phyloP scores from a whole-genome alignment of 768 basidiomycete genomes.

The Tephrocybe sp. region DNA sequence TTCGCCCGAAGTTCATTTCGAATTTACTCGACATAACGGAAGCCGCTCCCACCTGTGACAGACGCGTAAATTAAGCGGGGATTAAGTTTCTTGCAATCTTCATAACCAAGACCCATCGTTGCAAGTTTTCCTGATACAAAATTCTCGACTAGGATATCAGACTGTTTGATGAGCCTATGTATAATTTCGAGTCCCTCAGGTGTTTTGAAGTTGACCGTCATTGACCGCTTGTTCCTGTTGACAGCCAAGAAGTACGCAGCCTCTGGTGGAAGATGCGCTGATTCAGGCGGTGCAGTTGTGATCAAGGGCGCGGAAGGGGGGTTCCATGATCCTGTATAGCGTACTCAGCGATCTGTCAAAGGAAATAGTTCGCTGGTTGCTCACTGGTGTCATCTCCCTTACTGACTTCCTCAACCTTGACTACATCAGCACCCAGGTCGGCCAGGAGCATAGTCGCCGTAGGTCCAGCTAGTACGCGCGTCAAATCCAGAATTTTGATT shows the following conservation, averaged over 20 bases:
- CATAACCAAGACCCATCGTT: constrained; percentile 82
- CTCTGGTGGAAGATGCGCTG: constrained; percentile 76
- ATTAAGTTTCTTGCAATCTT: constrained; percentile 76
- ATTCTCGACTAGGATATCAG: constrained; percentile 91
- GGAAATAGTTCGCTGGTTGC: not conserved
- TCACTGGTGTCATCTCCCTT: constrained; percentile 80
- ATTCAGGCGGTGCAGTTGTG: constrained; percentile 45
- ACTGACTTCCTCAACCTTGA: constrained; percentile 82
- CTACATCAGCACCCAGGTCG: constrained; percentile 88
- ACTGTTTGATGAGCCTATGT: constrained; percentile 61
- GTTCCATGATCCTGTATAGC: constrained; percentile 56
- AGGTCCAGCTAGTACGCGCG: constrained; percentile 89
- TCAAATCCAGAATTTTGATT: constrained; percentile 82
- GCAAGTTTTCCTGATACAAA: constrained; percentile 83
- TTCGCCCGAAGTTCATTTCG: no score
- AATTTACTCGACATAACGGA: not conserved
- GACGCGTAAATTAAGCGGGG: constrained; percentile 82
- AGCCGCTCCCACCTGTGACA: constrained; percentile 63
- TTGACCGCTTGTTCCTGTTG: constrained; percentile 87
- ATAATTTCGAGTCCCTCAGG: constrained; percentile 75
- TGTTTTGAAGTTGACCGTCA: constrained; percentile 86
- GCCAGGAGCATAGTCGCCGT: constrained; percentile 92
- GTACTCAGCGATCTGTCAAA: constrained; percentile 5
- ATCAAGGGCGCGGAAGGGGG: constrained; percentile 58
- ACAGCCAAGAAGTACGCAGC: constrained; percentile 89